phyloP scores from a whole-genome alignment of 225 moss, liverwort and hornwort genomes.

The Marchantia polymorpha region DNA sequence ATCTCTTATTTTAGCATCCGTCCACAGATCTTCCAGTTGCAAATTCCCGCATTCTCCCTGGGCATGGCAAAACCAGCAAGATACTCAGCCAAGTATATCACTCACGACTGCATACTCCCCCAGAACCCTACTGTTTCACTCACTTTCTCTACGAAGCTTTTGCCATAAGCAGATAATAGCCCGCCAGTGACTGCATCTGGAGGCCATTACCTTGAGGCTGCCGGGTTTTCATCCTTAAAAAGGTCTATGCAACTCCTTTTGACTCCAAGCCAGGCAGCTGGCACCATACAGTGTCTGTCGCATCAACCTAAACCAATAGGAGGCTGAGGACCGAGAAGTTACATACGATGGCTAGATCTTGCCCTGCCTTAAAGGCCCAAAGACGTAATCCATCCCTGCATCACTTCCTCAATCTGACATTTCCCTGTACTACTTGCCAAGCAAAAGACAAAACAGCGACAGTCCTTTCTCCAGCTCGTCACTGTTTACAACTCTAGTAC shows the following conservation, averaged over 20 bases:
- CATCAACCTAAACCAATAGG: slow-evolving; percentile 76
- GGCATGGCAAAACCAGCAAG: slow-evolving; percentile 46
- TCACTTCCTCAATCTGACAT: slow-evolving; percentile 66
- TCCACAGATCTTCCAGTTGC: slow-evolving; percentile 64
- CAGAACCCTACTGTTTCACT: slow-evolving; percentile 38
- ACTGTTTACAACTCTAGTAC: slow-evolving; percentile 59
- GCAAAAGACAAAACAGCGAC: slow-evolving; percentile 66
- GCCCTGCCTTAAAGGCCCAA: slow-evolving; percentile 59
- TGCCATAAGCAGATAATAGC: slow-evolving; percentile 97
- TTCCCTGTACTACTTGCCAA: slow-evolving; percentile 70
- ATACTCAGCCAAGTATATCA: slow-evolving; percentile 47
- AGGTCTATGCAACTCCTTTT: slow-evolving; percentile 88
- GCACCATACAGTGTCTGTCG: slow-evolving; percentile 78
- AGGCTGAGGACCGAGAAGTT: slow-evolving; percentile 59
- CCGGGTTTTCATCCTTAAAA: slow-evolving; percentile 82
- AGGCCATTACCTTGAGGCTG: slow-evolving; percentile 99
- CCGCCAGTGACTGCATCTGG: slow-evolving; percentile 99
- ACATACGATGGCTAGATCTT: slow-evolving; percentile 46
- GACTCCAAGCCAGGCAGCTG: slow-evolving; percentile 85
- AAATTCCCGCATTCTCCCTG: slow-evolving; percentile 69
- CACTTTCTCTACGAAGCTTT: slow-evolving; percentile 55
- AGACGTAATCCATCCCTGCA: slow-evolving; percentile 67
- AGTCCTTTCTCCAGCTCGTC: slow-evolving; percentile 76
- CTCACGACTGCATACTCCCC: slow-evolving; percentile 26
- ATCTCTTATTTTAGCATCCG: slow-evolving; percentile 49